Evolutionary conservation across 2,329 filamentous ascomycete species (phyloP), one percentile per base, ranked within the genome.

Genomic region (Paramyrothecium sp.): DNA sequence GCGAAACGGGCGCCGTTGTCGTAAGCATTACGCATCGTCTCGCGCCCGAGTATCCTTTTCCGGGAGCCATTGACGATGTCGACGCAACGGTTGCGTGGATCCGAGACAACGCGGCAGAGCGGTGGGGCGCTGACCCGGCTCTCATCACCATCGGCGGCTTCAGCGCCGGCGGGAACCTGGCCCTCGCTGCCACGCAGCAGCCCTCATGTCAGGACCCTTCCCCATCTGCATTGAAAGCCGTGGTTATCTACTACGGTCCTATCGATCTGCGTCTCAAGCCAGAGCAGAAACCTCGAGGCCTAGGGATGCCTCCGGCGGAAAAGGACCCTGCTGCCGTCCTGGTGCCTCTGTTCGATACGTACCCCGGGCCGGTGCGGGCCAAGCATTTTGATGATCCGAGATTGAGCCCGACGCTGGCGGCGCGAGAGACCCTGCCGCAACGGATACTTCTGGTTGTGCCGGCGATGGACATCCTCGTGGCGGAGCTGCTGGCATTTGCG

Each of bases 11-110:
- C 1, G 76, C 77, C 2, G 71, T 81, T 0, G 77, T 78, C 17
- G 69, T 83, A 8, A 79, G 78, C 56, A 73, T 82, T 4, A 78
- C 81, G 19, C 83, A 84, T 60, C 71, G 81, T 1, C 73, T 81
- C 33, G 81, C 79, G 8, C 81, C 81, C 0, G 80, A 82, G 57
- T 69, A 82, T 60, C 69, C 71, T 22, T 84, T 83, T 56, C 81
- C 81, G 0, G 69, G 67, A 1, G 75, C 75, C 3, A 68, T 82
- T 2, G 69, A 82, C 54, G 81, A 85, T 61, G 70, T 77, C 2
- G 75, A 80, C 54, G 76, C 76, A 46, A 69, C 74, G 0, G 63
- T 81, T 13, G 61, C 64, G 48, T 81, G 70, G 63, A 62, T 81
- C 2, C 60, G 72, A 3, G 61, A 69, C 5, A 71, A 80, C 51